phyloP scores from a whole-genome alignment of 306 rosid species.

The Quercus aquifolioides region DNA sequence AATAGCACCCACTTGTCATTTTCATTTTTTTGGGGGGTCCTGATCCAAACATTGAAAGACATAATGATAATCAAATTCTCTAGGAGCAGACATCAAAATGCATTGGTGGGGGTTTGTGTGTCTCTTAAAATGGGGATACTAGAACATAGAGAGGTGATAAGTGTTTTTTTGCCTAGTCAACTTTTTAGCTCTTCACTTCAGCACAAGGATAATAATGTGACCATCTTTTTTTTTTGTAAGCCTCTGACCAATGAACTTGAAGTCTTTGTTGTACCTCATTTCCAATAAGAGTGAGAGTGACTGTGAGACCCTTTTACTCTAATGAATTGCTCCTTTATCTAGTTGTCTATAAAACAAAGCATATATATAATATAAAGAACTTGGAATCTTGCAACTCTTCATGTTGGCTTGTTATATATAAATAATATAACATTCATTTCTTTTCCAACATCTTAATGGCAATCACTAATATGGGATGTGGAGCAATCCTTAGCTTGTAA shows the following conservation, averaged over 20 bases:
- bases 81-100: not conserved
- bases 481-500: no score
- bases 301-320: not conserved
- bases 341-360: not conserved
- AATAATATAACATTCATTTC: no score
- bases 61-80: not conserved
- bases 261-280: no score
- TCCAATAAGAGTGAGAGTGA: no score
- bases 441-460: no score
- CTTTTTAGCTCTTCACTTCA: not conserved
- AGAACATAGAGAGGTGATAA: not conserved
- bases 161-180: conserved; percentile 1
- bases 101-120: not conserved
- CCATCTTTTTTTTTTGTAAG: not conserved
- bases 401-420: no score
- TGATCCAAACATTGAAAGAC: no score
- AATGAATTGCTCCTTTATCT: not conserved
- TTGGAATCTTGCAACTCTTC: not conserved
- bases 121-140: conserved; percentile 9
- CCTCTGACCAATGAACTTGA: not conserved
- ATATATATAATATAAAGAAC: not conserved
- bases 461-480: no score
- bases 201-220: not conserved
- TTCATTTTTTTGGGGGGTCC: not conserved
- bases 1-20: not conserved